Evolutionary conservation across 2,329 filamentous ascomycete genomes (phyloP).

Genomic region (Polychaeton citri): DNA sequence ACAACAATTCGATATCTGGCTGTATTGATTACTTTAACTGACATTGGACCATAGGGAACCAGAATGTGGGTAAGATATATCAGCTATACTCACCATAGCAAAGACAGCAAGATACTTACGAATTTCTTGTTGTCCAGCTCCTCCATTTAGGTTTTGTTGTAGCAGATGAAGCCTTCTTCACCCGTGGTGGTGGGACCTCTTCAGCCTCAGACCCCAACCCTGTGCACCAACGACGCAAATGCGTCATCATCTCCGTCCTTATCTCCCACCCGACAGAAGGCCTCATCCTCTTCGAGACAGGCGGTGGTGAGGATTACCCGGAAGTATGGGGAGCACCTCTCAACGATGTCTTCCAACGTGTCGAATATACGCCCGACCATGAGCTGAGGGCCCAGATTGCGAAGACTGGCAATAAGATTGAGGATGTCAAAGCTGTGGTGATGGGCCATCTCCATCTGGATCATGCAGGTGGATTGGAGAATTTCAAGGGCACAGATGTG

Average conservation of each 20-base stretch:
- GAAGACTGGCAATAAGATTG: slow-evolving; percentile 21
- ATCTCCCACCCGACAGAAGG: slow-evolving; percentile 21
- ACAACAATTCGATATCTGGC: too few species aligned
- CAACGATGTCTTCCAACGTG: slow-evolving; percentile 21
- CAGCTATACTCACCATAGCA: too few species aligned
- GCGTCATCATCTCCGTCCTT: slow-evolving; percentile 17
- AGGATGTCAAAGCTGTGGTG: slow-evolving; percentile 23
- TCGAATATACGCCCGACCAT: too few species aligned
- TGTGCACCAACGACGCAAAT: slow-evolving; percentile 14
- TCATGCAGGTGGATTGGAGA: slow-evolving; percentile 23
- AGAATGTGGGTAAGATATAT: too few species aligned
- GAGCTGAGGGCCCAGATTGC: too few species aligned
- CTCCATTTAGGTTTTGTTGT: too few species aligned
- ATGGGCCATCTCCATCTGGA: slow-evolving; percentile 26
- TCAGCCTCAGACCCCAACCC: slow-evolving; percentile 18
- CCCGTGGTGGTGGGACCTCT: slow-evolving; percentile 18
- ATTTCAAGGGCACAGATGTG: slow-evolving; percentile 21
- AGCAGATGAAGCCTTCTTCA: slow-evolving; percentile 24
- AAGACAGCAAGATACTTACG: too few species aligned
- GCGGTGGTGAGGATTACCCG: slow-evolving; percentile 20
- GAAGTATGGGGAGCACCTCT: too few species aligned
- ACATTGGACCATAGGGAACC: too few species aligned
- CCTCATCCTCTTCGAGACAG: slow-evolving; percentile 24
- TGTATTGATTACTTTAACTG: too few species aligned
- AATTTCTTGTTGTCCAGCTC: too few species aligned